Percentiles rank a stretch among this genome's conserved stretches.
These are phyloP conservation scores for Hypoxylon subgilvum DNA, from an alignment of 495 filamentous ascomycete genomes.

Conservation along the genomic window DNA sequence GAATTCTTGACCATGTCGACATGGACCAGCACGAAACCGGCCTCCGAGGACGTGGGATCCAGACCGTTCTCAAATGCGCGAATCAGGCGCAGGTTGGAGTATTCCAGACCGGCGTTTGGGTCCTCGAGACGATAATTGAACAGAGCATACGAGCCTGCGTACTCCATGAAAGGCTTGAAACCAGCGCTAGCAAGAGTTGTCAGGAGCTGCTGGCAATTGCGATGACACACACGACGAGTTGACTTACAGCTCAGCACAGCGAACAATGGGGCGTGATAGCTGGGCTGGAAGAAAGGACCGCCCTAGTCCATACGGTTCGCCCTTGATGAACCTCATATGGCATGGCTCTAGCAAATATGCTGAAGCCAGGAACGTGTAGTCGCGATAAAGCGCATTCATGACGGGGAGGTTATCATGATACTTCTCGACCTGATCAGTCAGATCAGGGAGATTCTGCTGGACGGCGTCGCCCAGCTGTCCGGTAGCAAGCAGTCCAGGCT, in stretches of 20 bases:
- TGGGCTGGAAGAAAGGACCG: slow-evolving; percentile 70
- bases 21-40: slow-evolving; percentile 85
- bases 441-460: slow-evolving; percentile 69
- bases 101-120: slow-evolving; percentile 68
- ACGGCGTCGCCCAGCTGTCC: slow-evolving; percentile 74
- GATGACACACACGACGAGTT: background rate
- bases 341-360: slow-evolving; percentile 95
- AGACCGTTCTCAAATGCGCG: slow-evolving; percentile 88
- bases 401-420: slow-evolving; percentile 71
- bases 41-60: slow-evolving; percentile 85
- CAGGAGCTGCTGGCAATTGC: background rate
- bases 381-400: slow-evolving; percentile 83
- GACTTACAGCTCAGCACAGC: slow-evolving; percentile 77
- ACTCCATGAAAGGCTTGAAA: slow-evolving; percentile 93
- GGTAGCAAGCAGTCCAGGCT: slow-evolving; percentile 76
- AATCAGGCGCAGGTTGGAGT: slow-evolving; percentile 81
- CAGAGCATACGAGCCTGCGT: slow-evolving; percentile 87
- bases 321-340: slow-evolving; percentile 71
- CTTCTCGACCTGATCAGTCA: slow-evolving; percentile 72
- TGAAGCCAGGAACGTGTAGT: slow-evolving; percentile 88
- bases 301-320: slow-evolving; percentile 75
- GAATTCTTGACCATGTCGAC: slow-evolving; percentile 85
- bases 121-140: slow-evolving; percentile 83
- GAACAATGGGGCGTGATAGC: slow-evolving; percentile 76
- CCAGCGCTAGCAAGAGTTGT: slow-evolving; percentile 52